Percentiles rank a stretch among this genome's conserved stretches.
Conservation (phyloP, 139 green algal genomes). For the Chlamydomonas applanata region DNA sequence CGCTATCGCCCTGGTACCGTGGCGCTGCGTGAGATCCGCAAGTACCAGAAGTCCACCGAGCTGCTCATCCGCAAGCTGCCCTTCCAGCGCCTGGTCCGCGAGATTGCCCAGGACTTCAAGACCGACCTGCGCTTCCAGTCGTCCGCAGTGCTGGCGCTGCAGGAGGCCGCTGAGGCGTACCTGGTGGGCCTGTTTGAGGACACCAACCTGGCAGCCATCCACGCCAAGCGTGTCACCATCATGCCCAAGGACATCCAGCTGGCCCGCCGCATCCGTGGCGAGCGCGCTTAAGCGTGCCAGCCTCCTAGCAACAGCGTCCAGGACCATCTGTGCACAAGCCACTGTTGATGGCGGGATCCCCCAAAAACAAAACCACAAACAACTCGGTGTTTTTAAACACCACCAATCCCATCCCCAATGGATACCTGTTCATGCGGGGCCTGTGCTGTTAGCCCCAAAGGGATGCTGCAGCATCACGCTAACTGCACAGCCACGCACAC, state of each 20-base stretch:
- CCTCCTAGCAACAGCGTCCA: too few relatives aligned
- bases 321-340: not conserved
- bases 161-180: constrained; percentile 97
- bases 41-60: constrained; percentile 94
- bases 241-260: constrained; percentile 96
- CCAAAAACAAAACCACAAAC: too few relatives aligned
- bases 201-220: constrained; percentile 82
- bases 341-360: too few relatives aligned
- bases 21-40: too few relatives aligned
- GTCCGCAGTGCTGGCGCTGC: constrained; percentile 88
- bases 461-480: too few relatives aligned
- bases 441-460: too few relatives aligned
- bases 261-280: constrained; percentile 74
- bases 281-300: constrained; percentile 14
- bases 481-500: too few relatives aligned
- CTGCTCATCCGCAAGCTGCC: constrained; percentile 95
- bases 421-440: too few relatives aligned
- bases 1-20: too few relatives aligned
- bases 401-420: too few relatives aligned
- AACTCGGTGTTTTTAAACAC: too few relatives aligned
- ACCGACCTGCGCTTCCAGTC: constrained; percentile 92
- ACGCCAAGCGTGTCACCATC: constrained; percentile 92
- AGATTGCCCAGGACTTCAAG: constrained; percentile 99
- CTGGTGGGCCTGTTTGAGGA: constrained; percentile 97
- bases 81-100: constrained; percentile 93